Conservation (phyloP, 1,284 basidiomycete species). For the Cryptococcus sp. region DNA sequence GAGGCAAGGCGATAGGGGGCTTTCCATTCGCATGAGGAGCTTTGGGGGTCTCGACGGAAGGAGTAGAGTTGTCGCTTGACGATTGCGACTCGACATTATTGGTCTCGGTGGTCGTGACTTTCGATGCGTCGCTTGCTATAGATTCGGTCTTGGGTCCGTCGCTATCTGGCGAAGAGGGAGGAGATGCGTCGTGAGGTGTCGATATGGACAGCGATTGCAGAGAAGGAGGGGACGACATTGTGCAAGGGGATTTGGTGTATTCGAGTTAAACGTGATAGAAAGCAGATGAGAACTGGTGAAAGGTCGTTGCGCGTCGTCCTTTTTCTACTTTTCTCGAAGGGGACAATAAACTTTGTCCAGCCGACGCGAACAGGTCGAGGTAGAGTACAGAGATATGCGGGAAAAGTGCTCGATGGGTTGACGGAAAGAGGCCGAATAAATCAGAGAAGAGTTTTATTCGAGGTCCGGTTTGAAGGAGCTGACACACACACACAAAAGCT, state of each 20-base stretch:
- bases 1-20: slow-evolving; percentile 7
- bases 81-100: background rate
- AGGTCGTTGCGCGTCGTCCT: too few species aligned
- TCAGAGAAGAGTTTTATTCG: too few species aligned
- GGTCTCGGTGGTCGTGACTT: background rate
- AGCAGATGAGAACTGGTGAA: too few species aligned
- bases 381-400: too few species aligned
- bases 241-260: background rate
- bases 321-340: too few species aligned
- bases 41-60: background rate
- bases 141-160: background rate
- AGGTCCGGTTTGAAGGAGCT: too few species aligned
- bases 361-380: too few species aligned
- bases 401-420: too few species aligned
- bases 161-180: background rate
- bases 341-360: too few species aligned
- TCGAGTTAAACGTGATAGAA: too few species aligned
- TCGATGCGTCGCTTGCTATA: background rate
- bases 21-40: slow-evolving; percentile 1
- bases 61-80: background rate
- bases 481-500: too few species aligned
- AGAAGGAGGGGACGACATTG: slow-evolving; percentile 13
- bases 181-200: background rate
- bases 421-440: too few species aligned
- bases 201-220: slow-evolving; percentile 9